Evolutionary conservation across 2,329 filamentous ascomycete species (phyloP).

Genomic region (Claviceps citrina): DNA sequence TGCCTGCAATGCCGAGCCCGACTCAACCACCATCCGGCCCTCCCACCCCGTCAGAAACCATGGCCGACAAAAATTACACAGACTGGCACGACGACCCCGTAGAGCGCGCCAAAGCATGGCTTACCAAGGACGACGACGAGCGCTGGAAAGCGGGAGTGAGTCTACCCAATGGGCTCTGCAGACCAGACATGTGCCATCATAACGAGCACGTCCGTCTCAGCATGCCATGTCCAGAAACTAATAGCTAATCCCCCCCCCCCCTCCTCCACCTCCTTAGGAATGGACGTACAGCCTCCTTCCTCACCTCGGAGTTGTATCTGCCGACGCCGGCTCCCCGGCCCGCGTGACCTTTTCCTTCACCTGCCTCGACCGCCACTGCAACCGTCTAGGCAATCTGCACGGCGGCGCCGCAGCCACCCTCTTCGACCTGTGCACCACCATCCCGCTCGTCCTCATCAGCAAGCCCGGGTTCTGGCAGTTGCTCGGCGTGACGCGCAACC

Average conservation of each 20-base stretch:
- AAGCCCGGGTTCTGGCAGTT: constrained; percentile 44
- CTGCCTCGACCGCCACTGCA: constrained; percentile 35
- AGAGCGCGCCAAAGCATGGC: constrained; percentile 18
- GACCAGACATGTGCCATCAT: neutral
- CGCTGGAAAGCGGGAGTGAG: constrained; percentile 18
- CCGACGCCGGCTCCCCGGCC: constrained; percentile 19
- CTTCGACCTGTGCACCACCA: constrained; percentile 50
- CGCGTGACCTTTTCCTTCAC: constrained; percentile 31
- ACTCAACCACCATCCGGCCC: too few species aligned
- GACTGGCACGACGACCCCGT: constrained; percentile 17
- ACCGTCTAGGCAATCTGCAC: constrained; percentile 39
- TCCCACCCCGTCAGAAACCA: too few species aligned
- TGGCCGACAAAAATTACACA: constrained; percentile 8
- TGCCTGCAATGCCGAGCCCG: too few species aligned
- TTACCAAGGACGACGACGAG: constrained; percentile 15
- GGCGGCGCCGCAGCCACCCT: constrained; percentile 50
- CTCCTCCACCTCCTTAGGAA: constrained; percentile 18
- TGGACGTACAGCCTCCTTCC: constrained; percentile 30
- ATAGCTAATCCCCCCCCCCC: neutral
- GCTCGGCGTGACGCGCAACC: constrained; percentile 48
- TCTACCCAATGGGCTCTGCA: neutral
- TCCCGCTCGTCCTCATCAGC: constrained; percentile 40
- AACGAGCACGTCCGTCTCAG: neutral
- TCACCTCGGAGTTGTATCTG: constrained; percentile 24
- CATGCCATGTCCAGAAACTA: neutral